Percentiles rank a stretch among this genome's conserved stretches.
phyloP scores from a whole-genome alignment of 208 protist genomes.

The Phytomonas serpens region DNA sequence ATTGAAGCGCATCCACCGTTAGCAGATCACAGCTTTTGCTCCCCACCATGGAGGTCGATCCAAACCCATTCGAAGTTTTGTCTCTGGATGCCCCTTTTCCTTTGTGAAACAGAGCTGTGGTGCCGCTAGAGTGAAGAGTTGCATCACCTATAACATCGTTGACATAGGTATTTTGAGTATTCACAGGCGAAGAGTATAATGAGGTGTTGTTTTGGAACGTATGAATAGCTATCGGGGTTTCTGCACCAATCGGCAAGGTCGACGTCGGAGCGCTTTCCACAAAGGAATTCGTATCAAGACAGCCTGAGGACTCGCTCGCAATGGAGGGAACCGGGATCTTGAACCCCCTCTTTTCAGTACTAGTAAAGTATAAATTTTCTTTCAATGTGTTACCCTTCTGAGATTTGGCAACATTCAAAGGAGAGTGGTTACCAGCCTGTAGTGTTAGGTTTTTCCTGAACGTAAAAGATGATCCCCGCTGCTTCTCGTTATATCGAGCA shows the following conservation, averaged over 20 bases:
- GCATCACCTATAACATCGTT: background rate
- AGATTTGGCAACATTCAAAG: background rate
- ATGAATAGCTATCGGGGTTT: conserved; percentile 1
- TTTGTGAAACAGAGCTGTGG: background rate
- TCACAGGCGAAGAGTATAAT: background rate
- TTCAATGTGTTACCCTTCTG: background rate
- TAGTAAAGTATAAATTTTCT: background rate
- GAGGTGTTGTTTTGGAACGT: conserved; percentile 1
- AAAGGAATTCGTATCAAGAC: conserved; percentile 5
- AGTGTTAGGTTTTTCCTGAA: background rate
- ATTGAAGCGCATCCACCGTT: background rate
- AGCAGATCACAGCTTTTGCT: background rate
- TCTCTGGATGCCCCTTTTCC: background rate
- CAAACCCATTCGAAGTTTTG: background rate
- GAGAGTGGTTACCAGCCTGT: background rate
- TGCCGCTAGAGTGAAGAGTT: background rate
- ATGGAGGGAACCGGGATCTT: background rate
- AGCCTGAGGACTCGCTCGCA: conserved; percentile 3
- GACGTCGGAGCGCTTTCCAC: conserved; percentile 1
- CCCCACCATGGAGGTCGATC: background rate
- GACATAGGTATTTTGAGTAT: background rate
- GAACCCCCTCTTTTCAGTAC: background rate
- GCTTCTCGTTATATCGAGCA: conserved; percentile 37
- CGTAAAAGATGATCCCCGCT: background rate
- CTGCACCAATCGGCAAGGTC: background rate